Evolutionary conservation across 2,329 filamentous ascomycete genomes (phyloP).

Genomic region (Ophiostoma sp.): DNA sequence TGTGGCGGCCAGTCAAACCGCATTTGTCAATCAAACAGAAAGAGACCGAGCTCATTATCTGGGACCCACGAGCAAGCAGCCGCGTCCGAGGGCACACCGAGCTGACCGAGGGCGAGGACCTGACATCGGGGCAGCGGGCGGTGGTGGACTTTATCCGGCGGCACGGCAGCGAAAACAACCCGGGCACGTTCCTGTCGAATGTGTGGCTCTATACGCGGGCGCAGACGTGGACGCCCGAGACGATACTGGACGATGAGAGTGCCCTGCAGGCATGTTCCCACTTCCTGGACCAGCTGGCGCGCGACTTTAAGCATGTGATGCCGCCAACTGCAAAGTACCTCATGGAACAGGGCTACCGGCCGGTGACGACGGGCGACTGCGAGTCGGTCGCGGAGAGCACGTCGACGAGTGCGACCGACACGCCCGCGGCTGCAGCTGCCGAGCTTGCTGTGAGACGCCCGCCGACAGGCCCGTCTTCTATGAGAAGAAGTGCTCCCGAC

Average conservation of each 20-base stretch:
- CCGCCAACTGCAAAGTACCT: constrained; percentile 29
- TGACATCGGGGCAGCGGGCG: constrained; percentile 44
- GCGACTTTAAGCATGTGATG: constrained; percentile 35
- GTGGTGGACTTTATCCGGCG: constrained; percentile 33
- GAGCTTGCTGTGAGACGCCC: background rate
- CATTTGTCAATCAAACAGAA: constrained; percentile 33
- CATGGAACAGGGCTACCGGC: constrained; percentile 37
- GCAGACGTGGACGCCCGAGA: background rate
- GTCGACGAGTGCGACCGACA: background rate
- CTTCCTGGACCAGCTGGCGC: constrained; percentile 35
- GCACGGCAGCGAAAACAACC: constrained; percentile 9
- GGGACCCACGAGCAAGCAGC: constrained; percentile 41
- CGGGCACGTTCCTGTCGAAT: background rate
- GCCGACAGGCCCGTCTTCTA: background rate
- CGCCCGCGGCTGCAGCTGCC: background rate
- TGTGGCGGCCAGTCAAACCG: constrained; percentile 43
- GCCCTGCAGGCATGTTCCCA: constrained; percentile 27
- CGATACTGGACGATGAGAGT: background rate
- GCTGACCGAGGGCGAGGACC: constrained; percentile 33
- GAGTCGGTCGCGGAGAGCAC: background rate
- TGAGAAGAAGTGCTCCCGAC: background rate
- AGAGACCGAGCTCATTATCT: constrained; percentile 49
- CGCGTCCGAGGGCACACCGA: constrained; percentile 28
- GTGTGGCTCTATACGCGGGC: background rate
- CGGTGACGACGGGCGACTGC: constrained; percentile 28